Percentiles rank a stretch among this genome's conserved stretches.
phyloP scores from a whole-genome alignment of 768 basidiomycete genomes.

The Lentinula sp. region DNA sequence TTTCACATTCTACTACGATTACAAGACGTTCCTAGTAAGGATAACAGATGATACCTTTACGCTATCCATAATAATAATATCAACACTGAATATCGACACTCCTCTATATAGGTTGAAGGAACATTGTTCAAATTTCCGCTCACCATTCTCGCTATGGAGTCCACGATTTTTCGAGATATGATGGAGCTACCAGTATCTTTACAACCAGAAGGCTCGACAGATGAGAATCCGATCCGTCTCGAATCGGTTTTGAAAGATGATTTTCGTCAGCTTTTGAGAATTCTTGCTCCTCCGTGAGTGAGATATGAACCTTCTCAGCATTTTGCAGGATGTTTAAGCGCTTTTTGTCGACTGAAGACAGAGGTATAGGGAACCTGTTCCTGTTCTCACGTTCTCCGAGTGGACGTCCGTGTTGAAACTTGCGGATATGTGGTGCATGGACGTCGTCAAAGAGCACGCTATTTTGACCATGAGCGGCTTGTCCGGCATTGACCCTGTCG shows the following conservation, averaged over 20 bases:
- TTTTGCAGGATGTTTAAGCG: background rate
- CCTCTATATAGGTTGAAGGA: background rate
- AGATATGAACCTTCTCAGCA: background rate
- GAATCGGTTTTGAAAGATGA: conserved; percentile 16
- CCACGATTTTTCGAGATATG: background rate
- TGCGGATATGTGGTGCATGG: conserved; percentile 1
- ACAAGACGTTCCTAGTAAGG: background rate
- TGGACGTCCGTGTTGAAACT: conserved; percentile 2
- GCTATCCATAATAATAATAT: background rate
- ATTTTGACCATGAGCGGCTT: background rate
- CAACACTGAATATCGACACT: background rate
- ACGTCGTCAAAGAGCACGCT: background rate
- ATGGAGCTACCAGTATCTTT: background rate
- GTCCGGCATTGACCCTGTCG: background rate
- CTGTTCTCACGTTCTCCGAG: background rate
- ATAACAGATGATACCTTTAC: background rate
- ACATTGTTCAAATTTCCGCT: background rate
- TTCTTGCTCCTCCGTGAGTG: conserved; percentile 2
- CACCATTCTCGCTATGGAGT: background rate
- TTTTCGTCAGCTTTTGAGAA: conserved; percentile 8
- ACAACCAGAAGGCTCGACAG: background rate
- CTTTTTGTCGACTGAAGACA: background rate
- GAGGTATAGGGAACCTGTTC: background rate
- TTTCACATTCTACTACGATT: background rate
- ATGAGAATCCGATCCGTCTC: conserved; percentile 11